Evolutionary conservation across 2,329 filamentous ascomycete genomes (phyloP).

Genomic region (Apiospora hydei): DNA sequence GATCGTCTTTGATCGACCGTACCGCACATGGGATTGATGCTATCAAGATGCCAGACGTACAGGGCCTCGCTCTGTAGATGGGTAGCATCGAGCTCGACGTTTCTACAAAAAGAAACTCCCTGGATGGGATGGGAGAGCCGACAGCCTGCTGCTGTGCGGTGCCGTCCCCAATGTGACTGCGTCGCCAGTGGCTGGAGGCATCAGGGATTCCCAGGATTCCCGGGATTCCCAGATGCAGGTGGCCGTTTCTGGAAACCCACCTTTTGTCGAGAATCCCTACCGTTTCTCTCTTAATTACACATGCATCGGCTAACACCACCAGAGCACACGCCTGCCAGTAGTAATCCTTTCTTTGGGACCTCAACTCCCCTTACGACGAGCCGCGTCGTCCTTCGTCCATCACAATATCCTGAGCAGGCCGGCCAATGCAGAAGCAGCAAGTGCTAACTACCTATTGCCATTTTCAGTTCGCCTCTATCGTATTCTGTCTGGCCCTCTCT

Average conservation of each 20-base stretch:
- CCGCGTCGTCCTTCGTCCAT: conserved; percentile 3
- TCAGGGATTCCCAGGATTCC: background rate
- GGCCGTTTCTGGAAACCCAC: conserved; percentile 4
- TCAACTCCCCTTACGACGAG: conserved; percentile 15
- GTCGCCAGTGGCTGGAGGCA: background rate
- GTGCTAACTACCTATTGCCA: background rate
- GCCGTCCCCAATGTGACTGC: background rate
- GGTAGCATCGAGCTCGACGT: conserved; percentile 1
- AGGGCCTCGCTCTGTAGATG: conserved; percentile 1
- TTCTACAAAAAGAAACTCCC: background rate
- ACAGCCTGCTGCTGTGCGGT: background rate
- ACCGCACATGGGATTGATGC: background rate
- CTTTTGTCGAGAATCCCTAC: conserved; percentile 7
- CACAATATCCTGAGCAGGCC: background rate
- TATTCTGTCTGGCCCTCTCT: background rate
- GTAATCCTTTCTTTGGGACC: background rate
- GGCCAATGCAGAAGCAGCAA: background rate
- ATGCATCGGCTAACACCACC: conserved; percentile 11
- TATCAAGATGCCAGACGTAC: conserved; percentile 16
- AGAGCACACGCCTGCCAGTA: background rate
- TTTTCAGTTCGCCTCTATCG: background rate
- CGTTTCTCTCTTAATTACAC: background rate
- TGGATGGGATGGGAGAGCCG: background rate
- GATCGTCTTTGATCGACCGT: conserved; percentile 13
- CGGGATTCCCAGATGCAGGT: background rate